Conservation (phyloP, 2,329 filamentous ascomycete species). For the Xylaria sp. region DNA sequence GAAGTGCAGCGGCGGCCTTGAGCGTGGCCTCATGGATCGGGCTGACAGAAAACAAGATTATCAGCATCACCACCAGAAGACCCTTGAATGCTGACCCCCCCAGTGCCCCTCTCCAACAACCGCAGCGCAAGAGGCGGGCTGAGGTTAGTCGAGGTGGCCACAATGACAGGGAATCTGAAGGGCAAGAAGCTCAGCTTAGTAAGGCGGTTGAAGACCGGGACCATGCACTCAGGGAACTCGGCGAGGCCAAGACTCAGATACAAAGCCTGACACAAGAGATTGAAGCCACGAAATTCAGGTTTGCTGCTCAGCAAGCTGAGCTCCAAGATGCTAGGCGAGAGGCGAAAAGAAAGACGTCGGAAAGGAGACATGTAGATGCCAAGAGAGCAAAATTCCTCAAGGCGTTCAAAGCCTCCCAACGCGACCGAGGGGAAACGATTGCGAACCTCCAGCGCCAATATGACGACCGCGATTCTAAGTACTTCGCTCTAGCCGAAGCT, state of each 20-base stretch:
- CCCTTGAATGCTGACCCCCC: not conserved
- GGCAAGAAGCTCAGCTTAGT: not conserved
- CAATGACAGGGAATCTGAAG: not conserved
- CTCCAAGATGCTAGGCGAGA: constrained; percentile 7
- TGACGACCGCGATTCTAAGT: constrained; percentile 4
- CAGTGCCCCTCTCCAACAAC: not conserved
- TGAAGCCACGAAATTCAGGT: constrained; percentile 3
- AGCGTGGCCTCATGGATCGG: constrained; percentile 22
- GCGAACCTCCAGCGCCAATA: constrained; percentile 18
- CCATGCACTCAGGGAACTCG: not conserved
- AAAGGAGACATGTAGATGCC: not conserved
- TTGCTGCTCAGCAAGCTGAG: not conserved
- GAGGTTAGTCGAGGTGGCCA: not conserved
- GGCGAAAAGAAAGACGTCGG: not conserved
- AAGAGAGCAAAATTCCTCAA: constrained; percentile 12
- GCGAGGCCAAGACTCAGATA: not conserved
- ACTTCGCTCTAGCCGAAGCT: constrained; percentile 6
- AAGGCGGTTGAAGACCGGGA: constrained; percentile 12
- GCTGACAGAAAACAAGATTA: constrained; percentile 11
- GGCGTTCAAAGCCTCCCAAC: constrained; percentile 5
- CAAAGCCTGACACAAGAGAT: not conserved
- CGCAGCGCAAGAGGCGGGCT: not conserved
- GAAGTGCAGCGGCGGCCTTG: constrained; percentile 7
- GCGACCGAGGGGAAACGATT: constrained; percentile 1
- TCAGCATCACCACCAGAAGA: constrained; percentile 22